Conservation (phyloP, 768 basidiomycete genomes). For the Serendipita indica region DNA sequence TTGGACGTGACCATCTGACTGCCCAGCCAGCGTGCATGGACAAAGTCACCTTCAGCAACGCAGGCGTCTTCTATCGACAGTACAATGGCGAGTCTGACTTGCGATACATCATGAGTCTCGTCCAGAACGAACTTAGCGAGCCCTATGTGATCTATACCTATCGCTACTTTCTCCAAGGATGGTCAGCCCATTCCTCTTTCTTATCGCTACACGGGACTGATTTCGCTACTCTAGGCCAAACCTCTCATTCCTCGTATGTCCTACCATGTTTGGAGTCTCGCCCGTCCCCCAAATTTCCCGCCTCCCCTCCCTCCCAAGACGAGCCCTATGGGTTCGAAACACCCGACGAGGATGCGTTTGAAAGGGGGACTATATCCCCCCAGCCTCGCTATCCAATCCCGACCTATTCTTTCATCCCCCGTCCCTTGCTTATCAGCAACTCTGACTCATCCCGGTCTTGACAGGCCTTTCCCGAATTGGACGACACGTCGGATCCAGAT, state of each 20-base stretch:
- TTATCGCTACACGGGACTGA: constrained; percentile 11
- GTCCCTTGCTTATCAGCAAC: not conserved
- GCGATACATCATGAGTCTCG: constrained; percentile 69
- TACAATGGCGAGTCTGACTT: constrained; percentile 68
- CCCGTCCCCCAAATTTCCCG: not conserved
- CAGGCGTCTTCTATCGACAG: constrained; percentile 44
- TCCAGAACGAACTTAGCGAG: constrained; percentile 85
- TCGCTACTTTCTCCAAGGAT: constrained; percentile 90
- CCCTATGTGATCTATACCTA: constrained; percentile 96
- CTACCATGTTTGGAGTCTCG: not conserved
- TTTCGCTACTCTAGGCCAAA: constrained; percentile 50
- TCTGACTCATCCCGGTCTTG: not conserved
- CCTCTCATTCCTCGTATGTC: constrained; percentile 58
- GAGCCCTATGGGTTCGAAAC: too few species aligned
- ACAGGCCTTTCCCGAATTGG: not conserved
- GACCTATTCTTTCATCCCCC: not conserved
- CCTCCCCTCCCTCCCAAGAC: not conserved
- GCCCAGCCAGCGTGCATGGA: not conserved
- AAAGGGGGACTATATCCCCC: too few species aligned
- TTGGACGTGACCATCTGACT: too few species aligned
- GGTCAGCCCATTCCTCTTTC: constrained; percentile 38
- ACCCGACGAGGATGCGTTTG: too few species aligned
- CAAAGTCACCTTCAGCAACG: not conserved
- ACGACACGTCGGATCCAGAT: too few species aligned
- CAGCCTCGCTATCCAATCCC: not conserved